A percentile compares a stretch with the other conserved stretches of the same genome.
Conservation (phyloP, 2,329 filamentous ascomycete genomes). For the Claviceps africana region DNA sequence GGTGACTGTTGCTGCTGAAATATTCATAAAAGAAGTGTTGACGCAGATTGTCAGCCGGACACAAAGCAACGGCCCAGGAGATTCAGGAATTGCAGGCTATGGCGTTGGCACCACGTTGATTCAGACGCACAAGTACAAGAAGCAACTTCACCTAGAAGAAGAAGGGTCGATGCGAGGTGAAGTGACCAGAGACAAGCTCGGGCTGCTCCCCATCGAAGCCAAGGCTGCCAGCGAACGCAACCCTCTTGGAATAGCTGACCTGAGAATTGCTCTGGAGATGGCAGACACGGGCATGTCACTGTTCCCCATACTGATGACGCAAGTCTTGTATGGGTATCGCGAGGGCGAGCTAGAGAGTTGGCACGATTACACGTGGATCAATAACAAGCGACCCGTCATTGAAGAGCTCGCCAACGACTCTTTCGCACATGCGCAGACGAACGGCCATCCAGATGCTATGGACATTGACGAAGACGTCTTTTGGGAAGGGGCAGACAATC, state of each 20-base stretch:
- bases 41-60: constrained; percentile 50
- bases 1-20: constrained; percentile 51
- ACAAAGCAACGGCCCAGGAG: constrained; percentile 49
- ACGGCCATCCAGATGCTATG: constrained; percentile 42
- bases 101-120: constrained; percentile 57
- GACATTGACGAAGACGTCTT: constrained; percentile 43
- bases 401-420: constrained; percentile 15
- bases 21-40: constrained; percentile 52
- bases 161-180: constrained; percentile 59
- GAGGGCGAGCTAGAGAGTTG: constrained; percentile 63
- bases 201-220: constrained; percentile 67
- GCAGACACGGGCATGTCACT: constrained; percentile 62
- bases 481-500: constrained; percentile 46
- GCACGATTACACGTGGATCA: constrained; percentile 43
- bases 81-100: constrained; percentile 46
- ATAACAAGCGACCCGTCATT: constrained; percentile 19
- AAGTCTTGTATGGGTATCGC: constrained; percentile 55
- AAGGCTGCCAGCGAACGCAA: constrained; percentile 59
- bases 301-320: constrained; percentile 60
- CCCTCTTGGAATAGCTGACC: constrained; percentile 62
- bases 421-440: constrained; percentile 24
- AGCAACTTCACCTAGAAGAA: constrained; percentile 64
- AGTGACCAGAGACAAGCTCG: constrained; percentile 57
- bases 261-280: constrained; percentile 62
- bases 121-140: constrained; percentile 64